These are phyloP conservation scores for Diutina pseudorugosa DNA, from an alignment of 1,139 yeast species.

Conservation along the genomic window DNA sequence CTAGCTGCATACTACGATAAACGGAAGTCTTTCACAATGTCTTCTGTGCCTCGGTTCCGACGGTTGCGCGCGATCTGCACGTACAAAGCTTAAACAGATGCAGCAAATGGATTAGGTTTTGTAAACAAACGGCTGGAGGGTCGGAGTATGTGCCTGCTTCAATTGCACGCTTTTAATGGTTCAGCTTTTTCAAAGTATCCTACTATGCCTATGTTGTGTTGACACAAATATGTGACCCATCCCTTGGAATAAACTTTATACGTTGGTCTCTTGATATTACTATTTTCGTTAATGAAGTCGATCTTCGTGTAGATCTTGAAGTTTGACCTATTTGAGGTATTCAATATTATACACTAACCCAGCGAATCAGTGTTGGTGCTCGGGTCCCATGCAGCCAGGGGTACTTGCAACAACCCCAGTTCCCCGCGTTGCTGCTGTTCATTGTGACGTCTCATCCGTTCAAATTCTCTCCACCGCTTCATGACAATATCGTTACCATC, in stretches of 20 bases:
- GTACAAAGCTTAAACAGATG: neutral
- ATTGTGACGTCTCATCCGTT: slow-evolving; percentile 24
- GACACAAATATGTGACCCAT: too few species aligned
- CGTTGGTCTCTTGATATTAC: neutral
- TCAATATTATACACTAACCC: neutral
- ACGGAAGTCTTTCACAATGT: neutral
- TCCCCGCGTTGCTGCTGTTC: slow-evolving; percentile 24
- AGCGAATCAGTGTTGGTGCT: slow-evolving; percentile 9
- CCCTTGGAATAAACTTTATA: too few species aligned
- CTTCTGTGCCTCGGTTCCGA: neutral
- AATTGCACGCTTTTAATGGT: too few species aligned
- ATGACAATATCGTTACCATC: slow-evolving; percentile 79
- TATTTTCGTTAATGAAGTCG: slow-evolving; percentile 13
- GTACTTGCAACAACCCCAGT: neutral
- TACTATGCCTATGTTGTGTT: too few species aligned
- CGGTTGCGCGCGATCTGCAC: neutral
- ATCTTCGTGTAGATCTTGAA: neutral
- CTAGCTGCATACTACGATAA: neutral
- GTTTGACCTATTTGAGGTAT: neutral
- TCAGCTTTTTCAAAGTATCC: too few species aligned
- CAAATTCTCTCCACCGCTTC: slow-evolving; percentile 93
- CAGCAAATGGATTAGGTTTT: neutral
- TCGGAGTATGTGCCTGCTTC: too few species aligned
- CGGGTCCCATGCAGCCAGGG: slow-evolving; percentile 34
- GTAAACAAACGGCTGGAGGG: neutral